Base-by-base conservation (phyloP, 2,329 filamentous ascomycete genomes). In the Claviceps spartinae region DNA sequence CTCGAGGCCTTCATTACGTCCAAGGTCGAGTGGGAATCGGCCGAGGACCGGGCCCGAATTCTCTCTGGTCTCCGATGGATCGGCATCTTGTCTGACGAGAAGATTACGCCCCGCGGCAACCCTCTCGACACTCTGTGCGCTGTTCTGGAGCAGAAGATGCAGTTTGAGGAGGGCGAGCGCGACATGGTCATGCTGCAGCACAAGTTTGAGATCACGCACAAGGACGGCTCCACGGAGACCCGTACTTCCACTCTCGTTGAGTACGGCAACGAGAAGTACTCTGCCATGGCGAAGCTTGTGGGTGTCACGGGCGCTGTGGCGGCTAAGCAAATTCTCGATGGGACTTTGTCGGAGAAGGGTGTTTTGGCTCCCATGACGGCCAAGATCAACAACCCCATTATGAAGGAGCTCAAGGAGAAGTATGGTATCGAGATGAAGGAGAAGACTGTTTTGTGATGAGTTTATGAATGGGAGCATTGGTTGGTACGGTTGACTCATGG, bases 41-140 rank as follows among this genome's bases (percentile, higher is more conserved):
- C 74, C 49, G 83, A 85, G 53, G 78, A 91, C 64, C 82, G 84
- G 67, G 69, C 81, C 52, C 81, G 79, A 55, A 81, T 93, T 62
- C 65, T 93, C 48, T 72, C 74, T 48, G 87, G 87, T 53, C 76
- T 93, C 38, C 76, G 78, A 58, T 93, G 87, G 87, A 58, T 85
- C 58, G 78, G 77, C 34, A 65, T 82, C 56, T 85, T 88, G 71
- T 53, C 51, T 6, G 42, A 47, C 14, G 51, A 53, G 24, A 50
- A 79, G 65, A 88, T 85, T 63, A 84, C 72, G 5, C 83, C 87
- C 30, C 75, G 81, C 52, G 85, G 82, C 51, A 95, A 87, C 73
- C 85, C 88, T 4, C 78, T 95, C 24, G 90, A 95, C 68, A 91
- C 86, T n/a, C 81, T 95, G 41, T 95, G 89, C 72, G 88, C 87